Percentiles rank a stretch among this genome's conserved stretches.
Conservation (phyloP, 1,284 basidiomycete species). For the Testicularia cyperi region DNA sequence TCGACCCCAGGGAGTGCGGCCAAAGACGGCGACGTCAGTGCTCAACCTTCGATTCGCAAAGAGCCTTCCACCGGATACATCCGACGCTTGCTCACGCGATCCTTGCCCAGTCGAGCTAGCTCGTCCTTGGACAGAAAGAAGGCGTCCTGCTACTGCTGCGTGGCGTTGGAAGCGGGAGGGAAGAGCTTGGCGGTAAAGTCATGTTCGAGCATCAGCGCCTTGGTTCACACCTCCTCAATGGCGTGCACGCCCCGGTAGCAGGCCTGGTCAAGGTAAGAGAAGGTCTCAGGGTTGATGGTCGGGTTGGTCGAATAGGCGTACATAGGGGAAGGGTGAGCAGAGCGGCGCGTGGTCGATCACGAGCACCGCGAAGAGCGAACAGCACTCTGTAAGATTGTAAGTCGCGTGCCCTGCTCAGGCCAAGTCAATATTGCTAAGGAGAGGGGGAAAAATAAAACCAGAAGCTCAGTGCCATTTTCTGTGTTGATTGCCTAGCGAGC, state of each 20-base stretch:
- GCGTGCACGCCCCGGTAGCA: conserved; percentile 70
- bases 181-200: conserved; percentile 42
- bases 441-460: too few relatives aligned
- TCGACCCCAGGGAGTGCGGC: conserved; percentile 88
- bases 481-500: too few relatives aligned
- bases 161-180: conserved; percentile 36
- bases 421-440: too few relatives aligned
- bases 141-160: conserved; percentile 18
- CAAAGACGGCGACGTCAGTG: conserved; percentile 56
- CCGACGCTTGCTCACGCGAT: conserved; percentile 64
- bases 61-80: conserved; percentile 80
- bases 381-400: too few relatives aligned
- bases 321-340: too few relatives aligned
- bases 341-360: too few relatives aligned
- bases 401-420: too few relatives aligned
- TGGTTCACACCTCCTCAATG: conserved; percentile 92
- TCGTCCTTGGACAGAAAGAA: conserved; percentile 45
- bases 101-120: conserved; percentile 60
- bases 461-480: too few relatives aligned
- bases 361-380: too few relatives aligned
- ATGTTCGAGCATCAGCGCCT: conserved; percentile 40
- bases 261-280: conserved; percentile 92
- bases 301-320: conserved; percentile 67
- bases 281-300: conserved; percentile 82
- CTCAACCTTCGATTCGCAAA: conserved; percentile 77